These are phyloP conservation scores for Xylaria sp. DNA, from an alignment of 2,329 filamentous ascomycete genomes.

Conservation along the genomic window DNA sequence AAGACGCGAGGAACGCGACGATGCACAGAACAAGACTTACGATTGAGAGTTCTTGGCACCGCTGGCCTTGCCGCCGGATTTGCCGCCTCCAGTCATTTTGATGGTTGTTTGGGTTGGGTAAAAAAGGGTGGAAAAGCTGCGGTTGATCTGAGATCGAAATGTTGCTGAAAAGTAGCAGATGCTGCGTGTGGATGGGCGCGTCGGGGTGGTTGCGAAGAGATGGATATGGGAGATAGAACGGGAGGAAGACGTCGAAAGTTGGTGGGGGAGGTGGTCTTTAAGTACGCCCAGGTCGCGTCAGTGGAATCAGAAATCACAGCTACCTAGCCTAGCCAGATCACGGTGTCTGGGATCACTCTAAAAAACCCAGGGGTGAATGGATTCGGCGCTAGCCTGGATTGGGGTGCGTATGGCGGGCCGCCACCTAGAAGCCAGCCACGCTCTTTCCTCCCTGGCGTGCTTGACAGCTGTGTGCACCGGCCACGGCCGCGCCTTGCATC, in stretches of 20 bases:
- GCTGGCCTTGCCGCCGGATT: slow-evolving; percentile 99
- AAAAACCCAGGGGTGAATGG: slow-evolving; percentile 28
- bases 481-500: slow-evolving; percentile 7
- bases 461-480: slow-evolving; percentile 8
- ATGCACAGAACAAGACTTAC: slow-evolving; percentile 65
- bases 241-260: slow-evolving; percentile 42
- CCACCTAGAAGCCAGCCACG: too few species aligned
- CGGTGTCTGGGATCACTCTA: slow-evolving; percentile 28
- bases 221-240: slow-evolving; percentile 45
- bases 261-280: slow-evolving; percentile 43
- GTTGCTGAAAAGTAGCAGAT: slow-evolving; percentile 34
- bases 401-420: slow-evolving; percentile 25
- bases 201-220: slow-evolving; percentile 40
- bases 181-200: slow-evolving; percentile 31
- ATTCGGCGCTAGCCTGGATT: slow-evolving; percentile 35
- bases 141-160: slow-evolving; percentile 28
- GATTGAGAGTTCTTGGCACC: slow-evolving; percentile 99
- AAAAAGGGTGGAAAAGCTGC: slow-evolving; percentile 24
- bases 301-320: slow-evolving; percentile 38
- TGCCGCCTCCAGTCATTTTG: slow-evolving; percentile 99
- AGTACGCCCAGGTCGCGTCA: slow-evolving; percentile 43
- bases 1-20: not conserved
- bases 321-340: slow-evolving; percentile 20
- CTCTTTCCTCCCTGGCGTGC: too few species aligned
- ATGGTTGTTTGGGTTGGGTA: slow-evolving; percentile 46